A percentile compares a stretch with the other conserved stretches of the same genome.
Conservation (phyloP, 2,329 filamentous ascomycete species). For the Colletotrichum sp. region DNA sequence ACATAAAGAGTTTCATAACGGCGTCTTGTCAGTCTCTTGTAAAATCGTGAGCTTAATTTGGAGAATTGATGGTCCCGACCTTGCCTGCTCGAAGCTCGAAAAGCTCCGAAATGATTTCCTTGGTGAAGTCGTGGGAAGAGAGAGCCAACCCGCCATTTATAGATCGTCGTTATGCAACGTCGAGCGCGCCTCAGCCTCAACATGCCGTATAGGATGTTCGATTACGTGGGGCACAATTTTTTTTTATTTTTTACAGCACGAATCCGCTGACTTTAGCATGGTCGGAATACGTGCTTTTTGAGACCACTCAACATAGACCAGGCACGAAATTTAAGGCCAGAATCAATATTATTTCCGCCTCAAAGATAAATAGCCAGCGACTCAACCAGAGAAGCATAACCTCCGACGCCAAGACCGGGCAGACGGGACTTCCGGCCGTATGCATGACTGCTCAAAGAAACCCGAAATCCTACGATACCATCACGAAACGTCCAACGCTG, state of each 20-base stretch:
- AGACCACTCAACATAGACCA: background rate
- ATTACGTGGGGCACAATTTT: background rate
- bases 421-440: background rate
- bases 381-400: background rate
- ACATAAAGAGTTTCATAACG: background rate
- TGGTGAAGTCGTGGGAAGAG: background rate
- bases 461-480: background rate
- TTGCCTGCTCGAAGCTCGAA: background rate
- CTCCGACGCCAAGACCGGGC: background rate
- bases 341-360: background rate
- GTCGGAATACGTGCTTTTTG: background rate
- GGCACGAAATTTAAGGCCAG: background rate
- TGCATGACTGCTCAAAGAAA: background rate
- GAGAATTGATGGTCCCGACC: background rate
- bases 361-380: background rate
- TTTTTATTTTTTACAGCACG: background rate
- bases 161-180: background rate
- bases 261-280: background rate
- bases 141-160: background rate
- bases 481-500: background rate
- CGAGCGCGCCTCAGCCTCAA: background rate
- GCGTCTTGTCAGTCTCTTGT: background rate
- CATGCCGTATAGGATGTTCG: background rate
- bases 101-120: background rate
- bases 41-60: rapidly evolving